Base-by-base conservation (phyloP, 768 basidiomycete species). In the Rhodotorula graminis region DNA sequence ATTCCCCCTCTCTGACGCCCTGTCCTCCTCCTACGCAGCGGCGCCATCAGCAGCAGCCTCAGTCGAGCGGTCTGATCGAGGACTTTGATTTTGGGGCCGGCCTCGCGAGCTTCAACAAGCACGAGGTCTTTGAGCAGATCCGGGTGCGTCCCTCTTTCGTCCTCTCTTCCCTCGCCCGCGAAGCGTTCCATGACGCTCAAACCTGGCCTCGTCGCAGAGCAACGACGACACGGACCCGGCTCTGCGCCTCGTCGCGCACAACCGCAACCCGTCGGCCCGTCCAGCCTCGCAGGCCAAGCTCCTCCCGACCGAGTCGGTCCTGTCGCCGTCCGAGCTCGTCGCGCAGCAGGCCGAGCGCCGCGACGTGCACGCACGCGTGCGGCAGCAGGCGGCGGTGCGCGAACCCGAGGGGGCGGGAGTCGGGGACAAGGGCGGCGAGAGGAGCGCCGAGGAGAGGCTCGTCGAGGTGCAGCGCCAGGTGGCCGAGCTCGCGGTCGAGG, bases 161-260 rank as follows among this genome's bases (percentile, higher is more conserved):
- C 44, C 15, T 15, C 18, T 23, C 25, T 11, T 21, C 49, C 9
- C 11, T 12, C 44, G 3, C 14, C 18, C 23, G 3, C 7, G 37
- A 29, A 29, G 44, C 44, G 2, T 3, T 18, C 44, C 6, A 2
- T 18, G 44, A 46, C 44, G 18, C 15, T 21, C 11, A 1, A 33
- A 5, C 31, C 33, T 10, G 23, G 21, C 25, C 8, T 10, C 47
- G 16, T 18, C 49, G 12, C 70, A 74, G 70, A 70, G 62, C 46
- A 40, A 63, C 21, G 78, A 78, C 55, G 55, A 52, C 9, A 73
- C 69, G 27, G 77, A 78, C 65, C 77, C 77, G 2, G 56, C 77
- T 19, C 69, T 72, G 23, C 77, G 77, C 4, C 71, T 78, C 15
- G 68, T 70, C 47, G 75, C 77, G 42, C 77, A 78, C 66, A 78